phyloP scores from a whole-genome alignment of 2,329 filamentous ascomycete species.

The Scleromitrula shiraiana region DNA sequence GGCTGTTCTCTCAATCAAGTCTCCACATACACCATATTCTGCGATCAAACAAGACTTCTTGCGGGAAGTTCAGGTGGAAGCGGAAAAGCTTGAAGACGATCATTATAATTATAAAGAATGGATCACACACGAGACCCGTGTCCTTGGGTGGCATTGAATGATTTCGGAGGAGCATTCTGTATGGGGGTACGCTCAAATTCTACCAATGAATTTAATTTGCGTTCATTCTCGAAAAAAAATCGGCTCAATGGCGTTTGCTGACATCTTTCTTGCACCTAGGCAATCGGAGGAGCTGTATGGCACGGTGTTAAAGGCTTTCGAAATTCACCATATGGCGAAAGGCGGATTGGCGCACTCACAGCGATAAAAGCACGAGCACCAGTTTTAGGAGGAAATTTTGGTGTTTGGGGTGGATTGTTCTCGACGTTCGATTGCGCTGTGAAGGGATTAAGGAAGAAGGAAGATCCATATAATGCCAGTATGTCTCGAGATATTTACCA shows the following conservation, averaged over 20 bases:
- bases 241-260: constrained; percentile 11
- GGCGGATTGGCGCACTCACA: constrained; percentile 90
- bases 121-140: constrained; percentile 97
- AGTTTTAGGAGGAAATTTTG: constrained; percentile 94
- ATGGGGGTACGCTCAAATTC: constrained; percentile 69
- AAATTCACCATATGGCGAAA: constrained; percentile 85
- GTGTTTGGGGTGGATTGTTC: constrained; percentile 95
- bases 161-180: constrained; percentile 93
- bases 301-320: constrained; percentile 94
- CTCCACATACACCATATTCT: too few relatives aligned
- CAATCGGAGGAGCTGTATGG: constrained; percentile 79
- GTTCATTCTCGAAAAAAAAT: neutral
- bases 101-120: constrained; percentile 43
- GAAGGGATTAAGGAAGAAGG: constrained; percentile 90
- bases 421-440: constrained; percentile 94
- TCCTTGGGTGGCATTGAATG: constrained; percentile 92
- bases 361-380: constrained; percentile 96
- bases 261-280: constrained; percentile 36
- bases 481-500: constrained; percentile 20
- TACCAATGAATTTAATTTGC: constrained; percentile 4
- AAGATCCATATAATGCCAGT: constrained; percentile 94
- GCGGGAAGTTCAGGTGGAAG: neutral
- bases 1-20: too few relatives aligned
- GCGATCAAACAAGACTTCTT: neutral
- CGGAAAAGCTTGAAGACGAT: neutral